A percentile compares a stretch with the other conserved stretches of the same genome.
phyloP scores from a whole-genome alignment of 768 basidiomycete species.

The Podaxis sp. region DNA sequence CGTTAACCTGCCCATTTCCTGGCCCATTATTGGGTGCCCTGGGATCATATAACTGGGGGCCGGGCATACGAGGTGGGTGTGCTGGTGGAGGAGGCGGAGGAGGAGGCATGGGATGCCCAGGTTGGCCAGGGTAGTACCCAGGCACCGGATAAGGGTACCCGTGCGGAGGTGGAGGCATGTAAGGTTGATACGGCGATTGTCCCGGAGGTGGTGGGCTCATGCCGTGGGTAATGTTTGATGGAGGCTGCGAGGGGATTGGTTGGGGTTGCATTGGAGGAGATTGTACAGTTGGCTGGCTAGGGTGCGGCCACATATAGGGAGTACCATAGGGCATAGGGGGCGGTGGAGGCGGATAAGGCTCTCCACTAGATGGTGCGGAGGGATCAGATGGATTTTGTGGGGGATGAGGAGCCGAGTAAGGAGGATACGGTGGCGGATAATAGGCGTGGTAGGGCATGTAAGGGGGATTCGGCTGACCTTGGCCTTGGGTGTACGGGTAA shows the following conservation, averaged over 20 bases:
- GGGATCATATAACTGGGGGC: background rate
- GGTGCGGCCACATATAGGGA: constrained; percentile 15
- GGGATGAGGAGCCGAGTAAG: constrained; percentile 17
- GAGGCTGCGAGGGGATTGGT: constrained; percentile 7
- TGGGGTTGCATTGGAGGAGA: constrained; percentile 14
- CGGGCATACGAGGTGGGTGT: constrained; percentile 5
- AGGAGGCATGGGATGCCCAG: constrained; percentile 15
- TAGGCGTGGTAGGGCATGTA: constrained; percentile 18
- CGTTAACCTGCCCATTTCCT: constrained; percentile 19
- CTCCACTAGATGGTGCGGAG: constrained; percentile 12
- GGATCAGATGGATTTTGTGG: constrained; percentile 15
- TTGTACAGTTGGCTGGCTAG: constrained; percentile 10
- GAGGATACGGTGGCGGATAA: constrained; percentile 19
- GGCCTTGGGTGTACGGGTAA: constrained; percentile 31
- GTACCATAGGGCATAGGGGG: constrained; percentile 11
- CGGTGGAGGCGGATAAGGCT: constrained; percentile 12
- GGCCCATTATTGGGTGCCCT: constrained; percentile 15
- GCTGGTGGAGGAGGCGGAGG: constrained; percentile 16
- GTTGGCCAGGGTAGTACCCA: constrained; percentile 16
- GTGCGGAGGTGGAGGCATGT: constrained; percentile 16
- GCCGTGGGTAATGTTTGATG: constrained; percentile 12
- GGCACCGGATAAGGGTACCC: constrained; percentile 14
- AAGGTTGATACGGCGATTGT: constrained; percentile 15
- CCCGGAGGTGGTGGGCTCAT: constrained; percentile 15
- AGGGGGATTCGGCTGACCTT: constrained; percentile 29